Conservation (phyloP, 495 filamentous ascomycete species). For the Lasiosphaeria ovina region DNA sequence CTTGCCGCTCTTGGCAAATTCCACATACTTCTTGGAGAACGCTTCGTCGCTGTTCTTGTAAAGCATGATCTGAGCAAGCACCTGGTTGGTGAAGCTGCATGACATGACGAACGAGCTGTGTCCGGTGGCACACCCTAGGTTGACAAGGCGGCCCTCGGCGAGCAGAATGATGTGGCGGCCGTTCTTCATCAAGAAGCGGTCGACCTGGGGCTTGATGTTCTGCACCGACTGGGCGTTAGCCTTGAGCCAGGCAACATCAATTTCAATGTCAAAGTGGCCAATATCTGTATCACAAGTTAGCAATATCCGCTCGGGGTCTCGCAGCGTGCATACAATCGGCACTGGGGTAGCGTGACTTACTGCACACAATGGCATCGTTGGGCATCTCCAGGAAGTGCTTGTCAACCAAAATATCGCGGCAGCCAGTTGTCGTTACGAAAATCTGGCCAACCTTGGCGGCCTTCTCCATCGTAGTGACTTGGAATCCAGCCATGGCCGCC, state of each 20-base stretch:
- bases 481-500: conserved; percentile 93
- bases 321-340: background rate
- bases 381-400: conserved; percentile 95
- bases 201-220: conserved; percentile 99
- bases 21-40: conserved; percentile 90
- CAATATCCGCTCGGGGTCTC: background rate
- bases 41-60: conserved; percentile 87
- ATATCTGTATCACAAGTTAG: conserved; percentile 63
- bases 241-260: conserved; percentile 99
- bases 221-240: conserved; percentile 82
- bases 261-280: conserved; percentile 99
- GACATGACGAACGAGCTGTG: conserved; percentile 99
- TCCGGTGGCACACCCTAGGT: conserved; percentile 96
- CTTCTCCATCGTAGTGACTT: conserved; percentile 98
- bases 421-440: conserved; percentile 98
- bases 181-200: conserved; percentile 91
- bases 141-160: conserved; percentile 97
- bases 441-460: conserved; percentile 86
- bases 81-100: conserved; percentile 99
- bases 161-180: conserved; percentile 97
- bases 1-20: conserved; percentile 88
- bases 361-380: conserved; percentile 99
- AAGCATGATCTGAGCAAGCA: conserved; percentile 97
- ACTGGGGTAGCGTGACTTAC: conserved; percentile 51
- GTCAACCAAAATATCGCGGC: conserved; percentile 92